Evolutionary conservation across 1,284 basidiomycete species (phyloP), one percentile per base, ranked within the genome.

Genomic region (Malassezia caprae): DNA sequence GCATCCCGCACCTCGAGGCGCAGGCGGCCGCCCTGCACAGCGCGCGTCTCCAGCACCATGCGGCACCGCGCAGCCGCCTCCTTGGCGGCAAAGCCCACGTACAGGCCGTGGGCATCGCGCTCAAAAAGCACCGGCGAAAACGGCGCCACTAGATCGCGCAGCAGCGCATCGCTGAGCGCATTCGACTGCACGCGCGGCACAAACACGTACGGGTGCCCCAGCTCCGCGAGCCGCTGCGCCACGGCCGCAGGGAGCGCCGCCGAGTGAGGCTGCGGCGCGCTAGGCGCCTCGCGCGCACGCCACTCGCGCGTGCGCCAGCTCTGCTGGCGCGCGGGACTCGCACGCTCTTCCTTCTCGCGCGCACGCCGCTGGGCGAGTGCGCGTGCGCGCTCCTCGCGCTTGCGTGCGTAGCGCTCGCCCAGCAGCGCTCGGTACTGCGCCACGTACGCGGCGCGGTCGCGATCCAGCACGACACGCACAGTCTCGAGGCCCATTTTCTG

Each of bases 391-490:
- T 21, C 31, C 21, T 35, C 23, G 23, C 23, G 46, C 8, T 40
- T 27, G 21, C 35, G 34, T n/a, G 59, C 63, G 13, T 68, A 60
- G 13, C 64, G 43, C 24, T 80, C 52, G 80, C 80, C 73, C 83
- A 88, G 62, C 75, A 78, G 73, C 76, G 80, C 51, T 48, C 78
- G 74, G 54, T 77, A 76, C 1, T 76, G 75, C 40, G 72, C 69
- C 26, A 71, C 68, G 40, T 76, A 74, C 34, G 74, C 61, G 35
- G 68, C 55, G 1, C 77, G 76, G 23, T 77, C 73, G 10, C 75
- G 76, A 63, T 80, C 79, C 28, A 69, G 47, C 40, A 53, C 59
- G 11, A 60, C 57, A 4, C 15, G 45, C 24, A 62, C 48, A 4
- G 24, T 41, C 5, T 19, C 56, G 2, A 28, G 34, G 10, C 57